A percentile compares a stretch with the other conserved stretches of the same genome.
Evolutionary conservation across 106 monocot genomes (phyloP).

Genomic region (Dendrobium chrysotoxum): DNA sequence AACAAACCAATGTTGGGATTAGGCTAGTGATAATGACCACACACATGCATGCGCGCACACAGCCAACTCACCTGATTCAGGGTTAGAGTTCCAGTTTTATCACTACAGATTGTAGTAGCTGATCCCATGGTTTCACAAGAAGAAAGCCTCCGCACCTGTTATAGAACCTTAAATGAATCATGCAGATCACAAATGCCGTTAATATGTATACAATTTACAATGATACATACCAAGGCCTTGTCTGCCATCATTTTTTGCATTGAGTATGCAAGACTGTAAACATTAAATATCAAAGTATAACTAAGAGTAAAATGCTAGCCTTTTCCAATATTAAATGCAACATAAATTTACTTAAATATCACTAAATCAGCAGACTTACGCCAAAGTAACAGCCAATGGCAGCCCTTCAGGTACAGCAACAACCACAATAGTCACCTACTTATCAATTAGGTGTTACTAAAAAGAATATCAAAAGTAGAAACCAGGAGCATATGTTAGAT

Average conservation of each 20-base stretch:
- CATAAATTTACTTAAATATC: background rate
- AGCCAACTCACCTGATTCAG: conserved; percentile 54
- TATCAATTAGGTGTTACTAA: conserved; percentile 3
- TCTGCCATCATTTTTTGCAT: conserved; percentile 97
- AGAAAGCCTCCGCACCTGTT: conserved; percentile 63
- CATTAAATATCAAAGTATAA: background rate
- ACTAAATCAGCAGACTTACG: conserved; percentile 28
- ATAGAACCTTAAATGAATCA: background rate
- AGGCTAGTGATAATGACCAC: too few relatives aligned
- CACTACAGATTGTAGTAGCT: conserved; percentile 82
- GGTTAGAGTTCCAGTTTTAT: conserved; percentile 83
- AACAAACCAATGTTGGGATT: too few relatives aligned
- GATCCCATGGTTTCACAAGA: conserved; percentile 95
- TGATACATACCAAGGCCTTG: conserved; percentile 63
- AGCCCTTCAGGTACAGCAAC: conserved; percentile 76
- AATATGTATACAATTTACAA: background rate
- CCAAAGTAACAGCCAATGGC: conserved; percentile 84
- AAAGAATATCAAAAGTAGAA: background rate
- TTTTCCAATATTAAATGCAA: background rate
- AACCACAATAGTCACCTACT: conserved; percentile 64
- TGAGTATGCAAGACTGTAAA: conserved; percentile 75
- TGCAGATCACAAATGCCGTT: background rate
- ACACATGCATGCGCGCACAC: too few relatives aligned
- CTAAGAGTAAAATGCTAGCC: background rate
- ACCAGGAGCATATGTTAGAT: conserved; percentile 2